These are phyloP conservation scores for Tylopilus rubrobrunneus DNA, from an alignment of 768 basidiomycete genomes.

Conservation along the genomic window DNA sequence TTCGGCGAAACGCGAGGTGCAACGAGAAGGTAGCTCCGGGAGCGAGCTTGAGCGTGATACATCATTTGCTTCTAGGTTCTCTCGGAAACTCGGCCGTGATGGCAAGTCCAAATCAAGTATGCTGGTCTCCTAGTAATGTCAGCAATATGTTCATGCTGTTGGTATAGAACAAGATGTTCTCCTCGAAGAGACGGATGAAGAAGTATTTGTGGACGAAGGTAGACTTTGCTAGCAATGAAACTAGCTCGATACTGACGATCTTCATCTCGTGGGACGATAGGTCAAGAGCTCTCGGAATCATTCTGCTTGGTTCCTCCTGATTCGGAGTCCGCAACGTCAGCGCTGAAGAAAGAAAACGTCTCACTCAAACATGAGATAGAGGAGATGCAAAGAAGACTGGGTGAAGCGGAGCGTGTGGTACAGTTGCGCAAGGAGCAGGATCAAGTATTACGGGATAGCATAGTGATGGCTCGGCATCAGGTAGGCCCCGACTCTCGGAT, in stretches of 20 bases:
- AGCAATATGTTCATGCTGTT: conserved; percentile 7
- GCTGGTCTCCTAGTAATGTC: neutral
- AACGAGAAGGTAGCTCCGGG: conserved; percentile 50
- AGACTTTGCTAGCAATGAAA: conserved; percentile 7
- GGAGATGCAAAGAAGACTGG: conserved; percentile 52
- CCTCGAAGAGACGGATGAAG: conserved; percentile 55
- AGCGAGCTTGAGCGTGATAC: conserved; percentile 72
- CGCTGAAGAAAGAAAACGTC: conserved; percentile 64
- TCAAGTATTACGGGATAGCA: conserved; percentile 73
- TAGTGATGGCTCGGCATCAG: conserved; percentile 67
- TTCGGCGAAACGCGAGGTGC: conserved; percentile 25
- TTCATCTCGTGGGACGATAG: conserved; percentile 26
- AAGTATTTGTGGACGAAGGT: conserved; percentile 65
- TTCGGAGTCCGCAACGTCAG: conserved; percentile 44
- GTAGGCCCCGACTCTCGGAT: conserved; percentile 33
- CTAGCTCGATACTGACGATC: neutral
- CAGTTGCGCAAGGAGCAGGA: conserved; percentile 77
- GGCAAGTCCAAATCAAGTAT: conserved; percentile 20
- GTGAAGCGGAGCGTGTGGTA: conserved; percentile 57
- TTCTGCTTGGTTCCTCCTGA: conserved; percentile 72
- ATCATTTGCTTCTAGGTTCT: conserved; percentile 54
- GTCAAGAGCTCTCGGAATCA: conserved; percentile 73
- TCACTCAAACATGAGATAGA: conserved; percentile 60
- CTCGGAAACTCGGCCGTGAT: conserved; percentile 37
- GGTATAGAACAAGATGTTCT: conserved; percentile 16